Percentiles rank a stretch among this genome's conserved stretches.
Evolutionary conservation across 257 asterid species (phyloP).

Genomic region (Jacaranda copaia): DNA sequence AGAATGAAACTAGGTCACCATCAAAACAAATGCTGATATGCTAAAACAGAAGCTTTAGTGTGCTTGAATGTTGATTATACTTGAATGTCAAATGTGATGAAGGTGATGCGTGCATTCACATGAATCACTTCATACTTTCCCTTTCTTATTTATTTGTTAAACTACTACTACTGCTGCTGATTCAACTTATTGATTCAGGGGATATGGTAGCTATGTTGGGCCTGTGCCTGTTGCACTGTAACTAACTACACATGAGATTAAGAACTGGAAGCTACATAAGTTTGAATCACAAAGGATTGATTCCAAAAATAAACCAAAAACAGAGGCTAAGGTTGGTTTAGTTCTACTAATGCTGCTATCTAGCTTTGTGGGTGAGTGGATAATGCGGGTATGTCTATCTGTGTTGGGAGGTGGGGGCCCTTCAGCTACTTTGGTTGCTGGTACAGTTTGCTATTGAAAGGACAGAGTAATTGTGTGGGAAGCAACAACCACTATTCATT

Average conservation of each 20-base stretch:
- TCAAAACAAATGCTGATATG: not conserved
- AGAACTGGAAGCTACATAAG: not conserved
- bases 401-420: too few species aligned
- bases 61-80: not conserved
- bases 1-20: slow-evolving; percentile 1
- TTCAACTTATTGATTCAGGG: not conserved
- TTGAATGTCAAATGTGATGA: not conserved
- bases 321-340: not conserved
- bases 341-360: not conserved
- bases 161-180: not conserved
- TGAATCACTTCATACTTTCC: not conserved
- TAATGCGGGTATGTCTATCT: too few species aligned
- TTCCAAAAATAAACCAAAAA: too few species aligned
- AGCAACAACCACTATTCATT: not conserved
- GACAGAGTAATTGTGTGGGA: not conserved
- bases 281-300: not conserved
- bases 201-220: not conserved
- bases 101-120: not conserved
- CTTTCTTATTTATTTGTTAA: not conserved
- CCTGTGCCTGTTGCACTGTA: not conserved
- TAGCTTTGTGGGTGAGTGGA: not conserved
- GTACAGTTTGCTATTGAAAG: not conserved
- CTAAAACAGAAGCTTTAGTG: not conserved
- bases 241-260: not conserved
- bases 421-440: not conserved